Base-by-base conservation (phyloP, 495 filamentous ascomycete genomes). In the Rostrohypoxylon terebratum region DNA sequence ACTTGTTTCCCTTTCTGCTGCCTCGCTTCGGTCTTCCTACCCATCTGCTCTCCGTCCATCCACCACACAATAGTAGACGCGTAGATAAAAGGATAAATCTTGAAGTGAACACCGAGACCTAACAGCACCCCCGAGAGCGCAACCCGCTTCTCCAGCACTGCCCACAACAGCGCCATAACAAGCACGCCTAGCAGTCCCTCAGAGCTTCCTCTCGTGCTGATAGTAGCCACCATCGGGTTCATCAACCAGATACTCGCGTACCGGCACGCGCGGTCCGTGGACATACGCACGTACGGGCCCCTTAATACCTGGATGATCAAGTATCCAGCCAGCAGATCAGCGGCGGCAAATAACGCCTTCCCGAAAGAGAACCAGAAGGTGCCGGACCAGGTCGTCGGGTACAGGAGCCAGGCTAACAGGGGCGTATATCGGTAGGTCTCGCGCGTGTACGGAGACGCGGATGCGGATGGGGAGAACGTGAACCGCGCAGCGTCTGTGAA, bases 341-440 rank as follows among this genome's bases (percentile, higher is more conserved):
- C 89, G 4, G 87, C 59, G 0, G 94, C 93, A 75, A 99, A 99
- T 1, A 99, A 80, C 0, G 90, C 83, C 80, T 99, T 99, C 47
- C 96, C 96, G 63, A 91, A 96, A 0, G 90, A 91, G 81, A 97
- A 95, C 84, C 87, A 91, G 28, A 83, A 72, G 40, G 76, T 71
- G 42, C 87, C 73, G 0, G 79, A 77, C 83, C 87, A 90, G 9
- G 92, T 84, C 0, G 96, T 97, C 0, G 96, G 96, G 16, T 93
- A 79, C 25, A 99, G 82, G 4, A 97, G 80, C 93, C 93, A 98
- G 18, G 96, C 94, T 2, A 99, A 83, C 0, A 99, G 82, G 0
- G 96, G 96, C 33, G 96, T 98, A 82, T 99, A 99, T 62, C 96
- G 92, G 81, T 99, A 99, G 0, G 96, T 99, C 75, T 96, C 96